Conservation (phyloP, 176 grass and related monocot genomes). For the Otatea glauca region DNA sequence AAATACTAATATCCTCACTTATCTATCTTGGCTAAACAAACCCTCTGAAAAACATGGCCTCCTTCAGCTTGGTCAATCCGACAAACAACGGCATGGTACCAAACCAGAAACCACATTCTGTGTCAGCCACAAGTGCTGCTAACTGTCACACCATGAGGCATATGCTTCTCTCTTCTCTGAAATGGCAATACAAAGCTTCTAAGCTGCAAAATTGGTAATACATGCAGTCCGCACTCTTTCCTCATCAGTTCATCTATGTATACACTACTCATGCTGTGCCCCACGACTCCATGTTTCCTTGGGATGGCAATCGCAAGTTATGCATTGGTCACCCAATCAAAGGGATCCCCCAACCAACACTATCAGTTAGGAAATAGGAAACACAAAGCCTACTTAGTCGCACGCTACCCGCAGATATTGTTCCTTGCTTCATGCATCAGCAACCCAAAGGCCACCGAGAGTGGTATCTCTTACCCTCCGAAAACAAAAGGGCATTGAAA, state of each 20-base stretch:
- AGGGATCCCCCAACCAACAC: not conserved
- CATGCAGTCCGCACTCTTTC: not conserved
- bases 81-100: not conserved
- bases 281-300: not conserved
- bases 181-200: not conserved
- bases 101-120: not conserved
- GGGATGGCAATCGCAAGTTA: not conserved
- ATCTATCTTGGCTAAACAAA: not conserved
- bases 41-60: not conserved
- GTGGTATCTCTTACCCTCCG: not conserved
- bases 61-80: not conserved
- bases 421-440: constrained; percentile 29
- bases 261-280: not conserved
- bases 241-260: not conserved
- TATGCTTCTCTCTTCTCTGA: not conserved
- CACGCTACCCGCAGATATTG: not conserved
- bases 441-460: constrained; percentile 19
- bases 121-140: not conserved
- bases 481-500: not conserved
- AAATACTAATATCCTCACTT: not conserved
- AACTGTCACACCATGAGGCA: not conserved
- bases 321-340: not conserved
- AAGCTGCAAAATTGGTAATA: not conserved
- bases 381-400: not conserved
- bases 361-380: not conserved